Evolutionary conservation across 371 early-diverging fungal species (phyloP), one percentile per base, ranked within the genome.

Genomic region (Quaeritorhiza haematococci): DNA sequence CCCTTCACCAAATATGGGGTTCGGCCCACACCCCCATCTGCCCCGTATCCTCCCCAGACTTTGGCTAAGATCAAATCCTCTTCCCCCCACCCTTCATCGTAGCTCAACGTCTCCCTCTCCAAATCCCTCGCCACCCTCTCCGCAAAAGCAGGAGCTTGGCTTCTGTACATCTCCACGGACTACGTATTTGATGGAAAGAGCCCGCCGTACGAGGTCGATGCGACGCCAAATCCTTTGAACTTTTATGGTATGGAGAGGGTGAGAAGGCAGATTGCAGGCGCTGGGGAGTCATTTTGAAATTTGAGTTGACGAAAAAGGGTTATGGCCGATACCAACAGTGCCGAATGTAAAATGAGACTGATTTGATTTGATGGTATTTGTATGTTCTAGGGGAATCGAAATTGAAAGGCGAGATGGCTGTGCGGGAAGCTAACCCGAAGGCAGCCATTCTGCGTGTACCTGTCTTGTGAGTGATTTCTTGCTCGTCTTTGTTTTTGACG

Each of bases 141-240:
- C 43, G 72, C 77, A 28, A 53, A 64, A 8, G 56, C 64, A 6
- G 73, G 72, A 5, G 74, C 83, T 26, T 71, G 79, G 63, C 60
- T 92, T 45, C 72, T 90, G 19, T 91, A 91, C 64, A 84, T 93
- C 21, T 91, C 91, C n/a, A 89, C 94, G 0, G 93, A 93, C 68
- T 92, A 92, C 62, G 93, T 93, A 10, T 93, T 92, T 75, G 93
- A 93, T 56, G 94, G 94, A 33, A 84, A 70, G 3, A 64, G 64
- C 1, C 90, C 92, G 27, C 90, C 89, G 13, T 93, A 91, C 59
- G 72, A 86, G 21, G 82, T 84, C 1, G 74, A 73, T 34, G 88
- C 80, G 58, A 64, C 53, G 58, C 81, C 88, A 6, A 83, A 88
- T 57, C 94, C 94, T 42, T 67, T 93, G 26, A 87, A 91, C 59